phyloP scores from a whole-genome alignment of 75 land plant species.

The Ceratopteris richardii region DNA sequence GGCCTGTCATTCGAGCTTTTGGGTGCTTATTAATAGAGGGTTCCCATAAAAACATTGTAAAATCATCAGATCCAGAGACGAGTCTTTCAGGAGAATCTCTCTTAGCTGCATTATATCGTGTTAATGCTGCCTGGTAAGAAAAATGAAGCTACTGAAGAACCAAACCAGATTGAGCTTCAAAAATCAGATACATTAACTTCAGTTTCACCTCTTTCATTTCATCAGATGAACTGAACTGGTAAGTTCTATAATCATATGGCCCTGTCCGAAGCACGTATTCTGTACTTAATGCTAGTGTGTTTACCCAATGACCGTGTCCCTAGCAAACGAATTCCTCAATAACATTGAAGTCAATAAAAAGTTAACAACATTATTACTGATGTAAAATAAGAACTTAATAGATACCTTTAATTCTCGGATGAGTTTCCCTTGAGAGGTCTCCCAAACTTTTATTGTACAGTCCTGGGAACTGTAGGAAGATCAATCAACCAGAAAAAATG shows the following conservation, averaged over 20 bases:
- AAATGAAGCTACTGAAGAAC: not conserved
- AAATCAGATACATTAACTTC: not conserved
- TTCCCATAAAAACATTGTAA: constrained; percentile 98
- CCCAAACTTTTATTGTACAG: constrained; percentile 99
- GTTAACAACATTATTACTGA: too few relatives aligned
- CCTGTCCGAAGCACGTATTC: constrained; percentile 93
- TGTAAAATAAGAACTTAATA: too few relatives aligned
- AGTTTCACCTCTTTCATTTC: constrained; percentile 76
- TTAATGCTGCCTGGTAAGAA: constrained; percentile 63
- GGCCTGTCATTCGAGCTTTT: constrained; percentile 93
- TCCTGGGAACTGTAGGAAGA: constrained; percentile 51
- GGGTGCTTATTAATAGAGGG: constrained; percentile 83
- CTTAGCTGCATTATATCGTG: constrained; percentile 72
- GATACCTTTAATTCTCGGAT: constrained; percentile 86
- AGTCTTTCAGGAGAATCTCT: constrained; percentile 79
- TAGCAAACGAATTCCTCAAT: constrained; percentile 6
- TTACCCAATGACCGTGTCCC: constrained; percentile 99
- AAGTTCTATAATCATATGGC: constrained; percentile 82
- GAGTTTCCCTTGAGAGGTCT: constrained; percentile 83
- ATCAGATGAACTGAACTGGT: constrained; percentile 57
- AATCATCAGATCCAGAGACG: constrained; percentile 98
- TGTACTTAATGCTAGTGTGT: constrained; percentile 87
- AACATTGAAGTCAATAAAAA: too few relatives aligned
- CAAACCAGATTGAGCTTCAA: not conserved
- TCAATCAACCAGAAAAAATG: not conserved